Base-by-base conservation (phyloP, 257 asterid species). In the Ajuga chamaepitys region DNA sequence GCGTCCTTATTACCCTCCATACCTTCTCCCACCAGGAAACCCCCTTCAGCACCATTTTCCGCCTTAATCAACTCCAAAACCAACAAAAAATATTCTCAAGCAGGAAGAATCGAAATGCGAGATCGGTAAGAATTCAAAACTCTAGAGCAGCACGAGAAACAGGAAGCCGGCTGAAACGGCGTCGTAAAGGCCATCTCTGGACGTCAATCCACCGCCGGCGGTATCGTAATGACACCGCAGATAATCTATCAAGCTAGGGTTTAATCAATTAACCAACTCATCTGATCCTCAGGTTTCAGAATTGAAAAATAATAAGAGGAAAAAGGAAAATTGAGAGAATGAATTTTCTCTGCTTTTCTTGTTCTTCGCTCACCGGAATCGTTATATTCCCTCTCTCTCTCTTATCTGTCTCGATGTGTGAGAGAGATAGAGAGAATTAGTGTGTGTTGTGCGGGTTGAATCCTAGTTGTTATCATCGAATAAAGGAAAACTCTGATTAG, bases 21-120 rank as follows among this genome's bases (percentile, higher is more conserved):
- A 71, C 56, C 81, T 86, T 93, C 83, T 93, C 99, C 78, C 80
- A 74, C 89, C 95, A 82, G 75, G 75, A 72, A 62, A 66, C 82
- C 30, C 95, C 89, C 63, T 78, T 88, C 66, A 75, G 75, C 77
- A 80, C 67, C 83, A 81, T 59, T 24, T 16, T 63, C 46, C 42
- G 47, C 54, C 16, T 60, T 24, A 38, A 68, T 69, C 28, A 24
- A 10, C 6, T 14, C 10, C 35, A 14, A 26, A 16, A 26, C 13
- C 1, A 32, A 41, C 21, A 18, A 0, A 4, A 40, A 20, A 57
- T 24, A n/a, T 17, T 9, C 2, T 57, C 78, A 48, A 52, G 63
- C 70, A 56, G 3, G 20, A 7, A 13, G 53, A 67, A 60, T 16
- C 66, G 61, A 67, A 65, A 42, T 66, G 64, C 56, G 72, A 69